These are phyloP conservation scores for Hymenoscyphus albidus DNA, from an alignment of 2,329 filamentous ascomycete genomes.

Conservation along the genomic window DNA sequence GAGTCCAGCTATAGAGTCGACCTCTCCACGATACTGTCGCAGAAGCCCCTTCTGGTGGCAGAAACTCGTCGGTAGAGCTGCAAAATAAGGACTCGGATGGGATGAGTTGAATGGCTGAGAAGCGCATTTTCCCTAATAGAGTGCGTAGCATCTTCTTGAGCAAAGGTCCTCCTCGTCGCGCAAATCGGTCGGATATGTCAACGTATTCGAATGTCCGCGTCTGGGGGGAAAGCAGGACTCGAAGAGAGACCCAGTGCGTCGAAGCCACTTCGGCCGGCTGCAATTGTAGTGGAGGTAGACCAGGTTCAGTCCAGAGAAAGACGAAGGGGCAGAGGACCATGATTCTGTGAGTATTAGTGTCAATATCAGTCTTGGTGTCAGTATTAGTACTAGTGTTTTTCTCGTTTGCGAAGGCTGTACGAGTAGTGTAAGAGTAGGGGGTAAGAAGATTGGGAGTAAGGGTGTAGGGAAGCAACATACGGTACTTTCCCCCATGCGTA, in stretches of 20 bases:
- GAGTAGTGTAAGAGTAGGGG: too few relatives aligned
- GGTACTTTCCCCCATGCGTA: conserved; percentile 63
- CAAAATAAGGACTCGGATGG: conserved; percentile 60
- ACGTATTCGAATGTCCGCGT: conserved; percentile 60
- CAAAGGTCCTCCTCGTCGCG: conserved; percentile 51
- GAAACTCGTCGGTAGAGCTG: conserved; percentile 48
- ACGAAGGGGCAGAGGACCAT: conserved; percentile 69
- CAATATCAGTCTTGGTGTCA: neutral
- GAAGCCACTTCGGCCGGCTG: conserved; percentile 66
- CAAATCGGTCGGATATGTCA: conserved; percentile 59
- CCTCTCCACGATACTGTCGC: conserved; percentile 9
- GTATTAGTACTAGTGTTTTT: too few relatives aligned
- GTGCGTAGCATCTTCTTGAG: conserved; percentile 51
- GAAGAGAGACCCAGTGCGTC: conserved; percentile 65
- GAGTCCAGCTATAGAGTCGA: conserved; percentile 29
- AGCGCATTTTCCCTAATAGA: conserved; percentile 63
- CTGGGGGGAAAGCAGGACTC: conserved; percentile 54
- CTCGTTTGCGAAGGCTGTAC: too few relatives aligned
- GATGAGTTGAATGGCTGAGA: conserved; percentile 59
- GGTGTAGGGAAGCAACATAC: conserved; percentile 38
- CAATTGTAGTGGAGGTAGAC: conserved; percentile 54
- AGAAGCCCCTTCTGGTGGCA: conserved; percentile 26
- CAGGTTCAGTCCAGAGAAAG: conserved; percentile 56
- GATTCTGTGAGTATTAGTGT: conserved; percentile 40
- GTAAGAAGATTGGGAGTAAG: too few relatives aligned